Conservation (phyloP, 2,329 filamentous ascomycete species). For the Zymoseptoria crescenta region DNA sequence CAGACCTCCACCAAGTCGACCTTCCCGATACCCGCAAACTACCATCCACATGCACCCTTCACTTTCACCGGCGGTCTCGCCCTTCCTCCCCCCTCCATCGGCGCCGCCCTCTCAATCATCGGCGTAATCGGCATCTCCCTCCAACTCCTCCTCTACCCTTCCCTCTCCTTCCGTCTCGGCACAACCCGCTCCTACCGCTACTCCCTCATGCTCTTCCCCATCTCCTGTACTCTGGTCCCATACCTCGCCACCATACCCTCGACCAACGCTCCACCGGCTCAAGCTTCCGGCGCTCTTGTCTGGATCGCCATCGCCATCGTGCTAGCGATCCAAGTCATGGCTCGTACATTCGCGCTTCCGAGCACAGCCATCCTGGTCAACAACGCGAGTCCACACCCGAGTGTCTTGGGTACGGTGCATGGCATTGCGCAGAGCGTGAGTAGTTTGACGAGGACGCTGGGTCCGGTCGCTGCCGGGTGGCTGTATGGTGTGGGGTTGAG, state of each 20-base stretch:
- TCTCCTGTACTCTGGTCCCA: constrained; percentile 38
- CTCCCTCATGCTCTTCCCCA: constrained; percentile 38
- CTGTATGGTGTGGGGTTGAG: constrained; percentile 46
- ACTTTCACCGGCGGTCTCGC: constrained; percentile 44
- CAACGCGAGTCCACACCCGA: constrained; percentile 51
- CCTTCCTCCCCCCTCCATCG: constrained; percentile 41
- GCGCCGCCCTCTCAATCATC: constrained; percentile 41
- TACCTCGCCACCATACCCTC: constrained; percentile 39
- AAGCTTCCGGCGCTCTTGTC: constrained; percentile 34
- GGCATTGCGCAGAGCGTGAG: constrained; percentile 51
- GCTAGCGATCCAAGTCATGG: constrained; percentile 39
- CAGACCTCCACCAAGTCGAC: constrained; percentile 19
- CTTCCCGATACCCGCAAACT: constrained; percentile 33
- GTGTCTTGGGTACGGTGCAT: constrained; percentile 50
- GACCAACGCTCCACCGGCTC: constrained; percentile 30
- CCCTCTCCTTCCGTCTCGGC: constrained; percentile 35
- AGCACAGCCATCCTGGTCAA: constrained; percentile 53
- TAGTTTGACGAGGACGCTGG: constrained; percentile 47
- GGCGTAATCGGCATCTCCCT: constrained; percentile 41
- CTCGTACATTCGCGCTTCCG: constrained; percentile 47
- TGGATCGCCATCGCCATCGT: constrained; percentile 38
- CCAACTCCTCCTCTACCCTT: constrained; percentile 41
- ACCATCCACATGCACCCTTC: constrained; percentile 34
- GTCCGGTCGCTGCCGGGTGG: constrained; percentile 47
- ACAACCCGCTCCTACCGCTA: constrained; percentile 35